Base-by-base conservation (phyloP, 192 early-diverging fungal species). In the Piromyces finnis region DNA sequence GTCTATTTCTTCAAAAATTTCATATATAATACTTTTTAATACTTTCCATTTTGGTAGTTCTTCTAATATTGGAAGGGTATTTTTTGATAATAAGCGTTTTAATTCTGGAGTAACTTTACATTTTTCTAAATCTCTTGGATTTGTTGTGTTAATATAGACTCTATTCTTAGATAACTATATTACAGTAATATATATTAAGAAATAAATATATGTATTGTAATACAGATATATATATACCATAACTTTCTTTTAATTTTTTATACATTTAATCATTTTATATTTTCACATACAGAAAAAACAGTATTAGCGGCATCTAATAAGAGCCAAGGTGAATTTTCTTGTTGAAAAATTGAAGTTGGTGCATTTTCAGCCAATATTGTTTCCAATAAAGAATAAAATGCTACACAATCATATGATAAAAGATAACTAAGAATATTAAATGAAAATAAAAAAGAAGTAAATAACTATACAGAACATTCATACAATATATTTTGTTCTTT, bases 41-140 rank as follows among this genome's bases (percentile, higher is more conserved):
- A 91, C 88, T 59, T 84, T 85, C 93, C 96, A 98, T 83, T 99
- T 99, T 26, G 97, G 97, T n/a, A 92, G 91, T 77, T 94, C 95
- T 82, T 99, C 97, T 59, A 98, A 82, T 35, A 92, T 87, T 0
- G 93, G 91, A 79, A 89, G 84, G 77, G 94, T 88, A 30, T 87
- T 85, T 1, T 90, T 87, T 3, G 95, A 94, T 28, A 97, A 83
- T 35, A 30, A 35, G 0, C 2, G 78, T 32, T 35, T 82, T 79
- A 39, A 30, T 78, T 29, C 68, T 16, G 15, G 26, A 28, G 35
- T 41, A 77, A 29, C 32, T 59, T 26, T 30, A 77, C 28, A 78
- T 12, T 35, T 18, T 28, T 17, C 12, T 30, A 77, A 41, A 28
- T 77, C 18, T 68, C 29, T 29, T 29, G 6, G 78, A n/a, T 51